Evolutionary conservation across 75 land plant genomes (phyloP).

Genomic region (Picea glauca): DNA sequence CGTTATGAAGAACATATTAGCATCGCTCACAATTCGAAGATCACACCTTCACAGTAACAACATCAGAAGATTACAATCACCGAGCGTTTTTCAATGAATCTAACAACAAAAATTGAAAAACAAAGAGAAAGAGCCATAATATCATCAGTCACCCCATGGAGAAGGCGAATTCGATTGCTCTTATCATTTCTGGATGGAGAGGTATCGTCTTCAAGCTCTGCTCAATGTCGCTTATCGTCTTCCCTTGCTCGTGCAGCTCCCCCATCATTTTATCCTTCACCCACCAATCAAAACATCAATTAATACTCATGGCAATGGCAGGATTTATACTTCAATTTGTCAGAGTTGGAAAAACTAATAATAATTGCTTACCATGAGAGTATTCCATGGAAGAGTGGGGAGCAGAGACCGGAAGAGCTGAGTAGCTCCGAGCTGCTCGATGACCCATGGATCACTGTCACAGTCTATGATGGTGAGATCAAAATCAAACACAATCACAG

Average conservation of each 20-base stretch:
- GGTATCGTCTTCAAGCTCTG: constrained; percentile 45
- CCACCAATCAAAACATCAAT: neutral
- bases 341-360: neutral
- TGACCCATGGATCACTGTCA: constrained; percentile 87
- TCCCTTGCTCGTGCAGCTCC: constrained; percentile 66
- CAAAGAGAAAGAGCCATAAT: no score
- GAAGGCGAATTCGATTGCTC: constrained; percentile 60
- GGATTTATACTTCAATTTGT: neutral
- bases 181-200: constrained; percentile 40
- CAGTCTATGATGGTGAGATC: constrained; percentile 72
- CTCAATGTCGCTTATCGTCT: constrained; percentile 60
- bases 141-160: constrained; percentile 49
- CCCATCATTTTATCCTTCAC: constrained; percentile 85
- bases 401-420: constrained; percentile 44
- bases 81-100: no score
- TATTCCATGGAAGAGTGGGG: constrained; percentile 58
- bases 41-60: constrained; percentile 43
- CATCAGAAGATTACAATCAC: neutral
- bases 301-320: neutral
- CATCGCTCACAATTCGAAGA: constrained; percentile 73
- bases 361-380: constrained; percentile 40
- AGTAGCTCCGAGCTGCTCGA: constrained; percentile 55
- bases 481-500: constrained; percentile 67
- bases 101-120: no score
- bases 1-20: constrained; percentile 68